These are phyloP conservation scores for Ceratopteris richardii DNA, from an alignment of 75 land plant species.

Conservation along the genomic window DNA sequence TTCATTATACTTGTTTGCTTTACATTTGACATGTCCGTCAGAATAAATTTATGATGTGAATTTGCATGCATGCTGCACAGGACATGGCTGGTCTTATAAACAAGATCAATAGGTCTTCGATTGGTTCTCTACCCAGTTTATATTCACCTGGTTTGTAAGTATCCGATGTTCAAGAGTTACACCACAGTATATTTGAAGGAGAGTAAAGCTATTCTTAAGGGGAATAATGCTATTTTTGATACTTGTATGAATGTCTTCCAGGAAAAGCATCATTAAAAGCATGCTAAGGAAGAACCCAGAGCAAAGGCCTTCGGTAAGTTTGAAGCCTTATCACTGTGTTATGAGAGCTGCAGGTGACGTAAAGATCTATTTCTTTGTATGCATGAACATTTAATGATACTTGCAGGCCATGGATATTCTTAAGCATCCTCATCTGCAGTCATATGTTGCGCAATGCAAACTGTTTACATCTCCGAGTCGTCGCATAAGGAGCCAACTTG, in stretches of 20 bases:
- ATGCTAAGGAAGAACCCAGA: constrained; percentile 99
- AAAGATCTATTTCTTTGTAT: background rate
- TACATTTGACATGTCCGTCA: no score
- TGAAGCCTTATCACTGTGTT: background rate
- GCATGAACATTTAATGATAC: constrained; percentile 1
- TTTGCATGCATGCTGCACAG: no score
- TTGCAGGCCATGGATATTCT: constrained; percentile 64
- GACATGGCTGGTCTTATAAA: constrained; percentile 75
- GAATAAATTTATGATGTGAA: no score
- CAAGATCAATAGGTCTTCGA: constrained; percentile 72
- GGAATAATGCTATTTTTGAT: no score
- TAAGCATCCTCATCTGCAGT: constrained; percentile 55
- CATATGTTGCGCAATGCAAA: constrained; percentile 44
- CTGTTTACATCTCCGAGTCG: constrained; percentile 12
- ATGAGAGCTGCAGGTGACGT: no score
- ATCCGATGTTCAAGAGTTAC: background rate
- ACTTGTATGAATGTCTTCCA: constrained; percentile 22
- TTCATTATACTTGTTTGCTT: background rate
- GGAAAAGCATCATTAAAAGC: constrained; percentile 81
- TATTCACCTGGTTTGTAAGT: constrained; percentile 73
- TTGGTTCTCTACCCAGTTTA: constrained; percentile 61
- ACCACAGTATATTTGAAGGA: constrained; percentile 7
- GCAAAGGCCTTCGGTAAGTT: constrained; percentile 77
- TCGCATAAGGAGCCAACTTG: background rate
- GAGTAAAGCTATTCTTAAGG: no score